Evolutionary conservation across 257 asterid species (phyloP).

Genomic region (Jacaranda mimosifolia): DNA sequence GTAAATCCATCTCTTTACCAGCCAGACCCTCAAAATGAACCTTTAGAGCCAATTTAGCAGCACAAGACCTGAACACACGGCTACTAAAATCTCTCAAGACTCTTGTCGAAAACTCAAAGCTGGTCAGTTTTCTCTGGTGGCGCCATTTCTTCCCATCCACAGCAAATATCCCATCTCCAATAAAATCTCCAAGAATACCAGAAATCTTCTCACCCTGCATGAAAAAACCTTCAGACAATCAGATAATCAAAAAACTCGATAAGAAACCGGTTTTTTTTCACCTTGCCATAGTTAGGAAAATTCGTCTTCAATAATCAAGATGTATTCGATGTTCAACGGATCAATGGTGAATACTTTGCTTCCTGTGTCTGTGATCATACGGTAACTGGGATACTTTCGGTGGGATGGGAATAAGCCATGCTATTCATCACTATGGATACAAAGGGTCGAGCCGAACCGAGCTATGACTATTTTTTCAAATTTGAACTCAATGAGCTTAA

Average conservation of each 20-base stretch:
- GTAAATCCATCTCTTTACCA: conserved; percentile 38
- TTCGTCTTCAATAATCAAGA: not conserved
- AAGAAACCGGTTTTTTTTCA: too few species aligned
- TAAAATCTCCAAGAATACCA: not conserved
- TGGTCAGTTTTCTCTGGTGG: conserved; percentile 32
- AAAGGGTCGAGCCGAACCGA: too few species aligned
- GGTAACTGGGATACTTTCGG: not conserved
- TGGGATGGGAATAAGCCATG: too few species aligned
- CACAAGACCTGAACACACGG: conserved; percentile 47
- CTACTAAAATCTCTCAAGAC: conserved; percentile 52
- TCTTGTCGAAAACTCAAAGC: conserved; percentile 55
- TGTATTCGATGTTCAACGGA: not conserved
- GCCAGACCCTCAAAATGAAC: conserved; percentile 39
- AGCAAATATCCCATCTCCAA: not conserved
- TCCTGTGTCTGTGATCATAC: not conserved
- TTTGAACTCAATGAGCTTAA: too few species aligned
- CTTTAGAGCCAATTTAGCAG: conserved; percentile 40
- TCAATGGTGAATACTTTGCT: not conserved
- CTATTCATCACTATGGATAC: too few species aligned
- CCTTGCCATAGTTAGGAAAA: not conserved
- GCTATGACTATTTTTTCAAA: too few species aligned
- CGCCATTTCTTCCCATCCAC: not conserved
- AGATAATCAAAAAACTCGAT: too few species aligned
- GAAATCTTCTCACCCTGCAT: not conserved
- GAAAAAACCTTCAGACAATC: not conserved